phyloP scores from a whole-genome alignment of 352 stramenopile species.

The Phytophthora nicotianae region DNA sequence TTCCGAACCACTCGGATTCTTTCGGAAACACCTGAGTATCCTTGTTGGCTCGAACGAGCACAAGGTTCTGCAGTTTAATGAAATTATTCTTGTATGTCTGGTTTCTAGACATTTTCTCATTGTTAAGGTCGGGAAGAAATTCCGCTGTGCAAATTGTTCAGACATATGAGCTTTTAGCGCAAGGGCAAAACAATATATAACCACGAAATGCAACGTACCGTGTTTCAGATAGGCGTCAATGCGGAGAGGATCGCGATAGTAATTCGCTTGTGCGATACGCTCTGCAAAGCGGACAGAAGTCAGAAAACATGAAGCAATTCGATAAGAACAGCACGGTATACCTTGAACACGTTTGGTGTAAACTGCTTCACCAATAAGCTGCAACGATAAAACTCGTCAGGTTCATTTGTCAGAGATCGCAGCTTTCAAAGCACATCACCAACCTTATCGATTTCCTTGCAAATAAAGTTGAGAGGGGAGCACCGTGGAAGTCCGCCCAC shows the following conservation, averaged over 20 bases:
- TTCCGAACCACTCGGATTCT: constrained; percentile 88
- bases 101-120: constrained; percentile 82
- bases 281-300: constrained; percentile 52
- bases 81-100: constrained; percentile 92
- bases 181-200: not conserved
- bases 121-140: constrained; percentile 91
- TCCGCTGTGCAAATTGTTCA: constrained; percentile 39
- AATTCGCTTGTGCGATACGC: constrained; percentile 92
- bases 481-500: constrained; percentile 91
- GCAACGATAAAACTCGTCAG: constrained; percentile 16
- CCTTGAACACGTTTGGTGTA: constrained; percentile 90
- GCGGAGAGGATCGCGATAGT: constrained; percentile 90
- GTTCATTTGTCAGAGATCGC: not conserved
- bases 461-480: constrained; percentile 82
- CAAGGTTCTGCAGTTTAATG: constrained; percentile 79
- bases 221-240: constrained; percentile 73
- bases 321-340: constrained; percentile 8
- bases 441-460: constrained; percentile 83
- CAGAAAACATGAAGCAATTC: not conserved
- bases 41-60: constrained; percentile 88
- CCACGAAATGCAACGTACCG: constrained; percentile 34
- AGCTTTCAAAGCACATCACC: not conserved
- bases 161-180: not conserved
- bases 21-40: constrained; percentile 93
- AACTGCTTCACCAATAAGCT: constrained; percentile 86